Conservation (phyloP, 805 yeast species). For the Helenozyma baotianmanensis region DNA sequence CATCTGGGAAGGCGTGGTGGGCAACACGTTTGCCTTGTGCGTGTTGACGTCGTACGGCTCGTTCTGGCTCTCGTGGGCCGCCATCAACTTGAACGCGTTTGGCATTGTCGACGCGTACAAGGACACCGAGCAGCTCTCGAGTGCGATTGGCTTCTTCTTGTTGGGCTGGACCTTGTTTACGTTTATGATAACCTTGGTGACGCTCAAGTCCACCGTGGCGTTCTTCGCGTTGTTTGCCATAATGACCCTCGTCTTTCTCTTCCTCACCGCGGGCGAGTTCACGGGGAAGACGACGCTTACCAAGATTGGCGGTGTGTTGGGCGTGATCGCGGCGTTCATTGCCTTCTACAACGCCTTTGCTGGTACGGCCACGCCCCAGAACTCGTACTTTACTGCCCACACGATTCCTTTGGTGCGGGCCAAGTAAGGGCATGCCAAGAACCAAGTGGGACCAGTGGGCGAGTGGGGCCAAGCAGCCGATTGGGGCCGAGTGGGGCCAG, state of each 20-base stretch:
- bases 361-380: conserved; percentile 31
- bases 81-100: conserved; percentile 55
- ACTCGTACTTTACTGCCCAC: conserved; percentile 32
- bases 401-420: conserved; percentile 23
- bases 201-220: conserved; percentile 36
- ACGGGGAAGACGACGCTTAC: conserved; percentile 21
- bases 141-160: conserved; percentile 35
- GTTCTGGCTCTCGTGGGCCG: conserved; percentile 65
- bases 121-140: conserved; percentile 21
- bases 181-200: conserved; percentile 29
- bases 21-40: conserved; percentile 17
- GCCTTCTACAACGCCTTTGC: conserved; percentile 41
- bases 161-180: conserved; percentile 41
- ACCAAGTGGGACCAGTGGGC: no score
- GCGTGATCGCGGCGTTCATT: conserved; percentile 36
- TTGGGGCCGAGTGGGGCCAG: no score
- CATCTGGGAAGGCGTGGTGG: conserved; percentile 17
- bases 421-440: conserved; percentile 1
- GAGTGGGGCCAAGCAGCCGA: no score
- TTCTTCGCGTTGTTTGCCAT: conserved; percentile 29
- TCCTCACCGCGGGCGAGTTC: conserved; percentile 34
- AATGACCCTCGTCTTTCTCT: conserved; percentile 30
- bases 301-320: conserved; percentile 39
- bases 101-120: conserved; percentile 50
- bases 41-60: conserved; percentile 43